Evolutionary conservation across 768 basidiomycete species (phyloP).

Genomic region (Solioccasus polychromus): DNA sequence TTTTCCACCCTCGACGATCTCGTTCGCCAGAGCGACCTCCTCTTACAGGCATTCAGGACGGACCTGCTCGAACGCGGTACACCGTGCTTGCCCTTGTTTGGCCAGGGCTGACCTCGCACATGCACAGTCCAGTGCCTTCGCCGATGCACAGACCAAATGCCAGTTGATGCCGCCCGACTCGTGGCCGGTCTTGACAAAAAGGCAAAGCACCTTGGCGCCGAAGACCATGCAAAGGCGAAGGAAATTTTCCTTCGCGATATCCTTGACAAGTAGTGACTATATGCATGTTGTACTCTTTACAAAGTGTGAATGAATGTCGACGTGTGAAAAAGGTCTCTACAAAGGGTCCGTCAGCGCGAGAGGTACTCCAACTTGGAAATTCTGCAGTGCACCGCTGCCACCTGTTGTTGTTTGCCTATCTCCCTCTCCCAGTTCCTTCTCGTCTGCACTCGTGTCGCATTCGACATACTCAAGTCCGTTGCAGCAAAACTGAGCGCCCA

Average conservation of each 20-base stretch:
- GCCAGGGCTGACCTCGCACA: slow-evolving; percentile 8
- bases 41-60: slow-evolving; percentile 50
- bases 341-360: slow-evolving; percentile 7
- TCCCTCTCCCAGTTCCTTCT: not conserved
- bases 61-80: slow-evolving; percentile 48
- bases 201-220: slow-evolving; percentile 37
- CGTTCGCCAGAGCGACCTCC: slow-evolving; percentile 43
- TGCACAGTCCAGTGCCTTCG: slow-evolving; percentile 43
- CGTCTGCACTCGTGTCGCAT: not conserved
- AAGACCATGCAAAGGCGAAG: slow-evolving; percentile 33
- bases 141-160: slow-evolving; percentile 42
- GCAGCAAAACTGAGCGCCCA: not conserved
- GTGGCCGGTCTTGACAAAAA: slow-evolving; percentile 55
- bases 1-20: slow-evolving; percentile 47
- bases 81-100: slow-evolving; percentile 3
- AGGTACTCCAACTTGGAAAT: slow-evolving; percentile 1
- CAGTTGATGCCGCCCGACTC: slow-evolving; percentile 49
- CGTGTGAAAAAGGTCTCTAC: slow-evolving; percentile 25
- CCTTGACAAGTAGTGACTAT: slow-evolving; percentile 30
- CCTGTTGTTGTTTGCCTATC: slow-evolving; percentile 6
- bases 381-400: not conserved
- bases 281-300: too few relatives aligned
- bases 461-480: slow-evolving; percentile 6
- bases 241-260: slow-evolving; percentile 35
- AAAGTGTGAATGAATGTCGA: slow-evolving; percentile 6